These are phyloP conservation scores for Clarkia xantiana DNA, from an alignment of 345 rosid genomes.

Conservation along the genomic window DNA sequence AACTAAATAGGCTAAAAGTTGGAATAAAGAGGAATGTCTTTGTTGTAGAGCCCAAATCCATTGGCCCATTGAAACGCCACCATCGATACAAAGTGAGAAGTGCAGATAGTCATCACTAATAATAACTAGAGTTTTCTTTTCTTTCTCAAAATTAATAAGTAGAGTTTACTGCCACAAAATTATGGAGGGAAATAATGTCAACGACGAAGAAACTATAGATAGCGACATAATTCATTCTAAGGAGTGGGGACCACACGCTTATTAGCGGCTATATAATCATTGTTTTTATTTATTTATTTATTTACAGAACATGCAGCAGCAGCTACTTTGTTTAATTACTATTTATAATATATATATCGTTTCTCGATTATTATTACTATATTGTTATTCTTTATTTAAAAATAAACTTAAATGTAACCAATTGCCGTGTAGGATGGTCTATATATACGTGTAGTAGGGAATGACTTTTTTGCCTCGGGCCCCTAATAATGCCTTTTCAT, in stretches of 20 bases:
- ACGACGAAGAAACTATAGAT: slow-evolving; percentile 3
- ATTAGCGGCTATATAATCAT: slow-evolving; percentile 1
- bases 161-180: slow-evolving; percentile 1
- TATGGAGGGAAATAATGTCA: slow-evolving; percentile 2
- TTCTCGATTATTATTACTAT: neutral
- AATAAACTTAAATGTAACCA: neutral
- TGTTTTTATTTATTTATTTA: neutral
- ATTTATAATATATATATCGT: neutral
- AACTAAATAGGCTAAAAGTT: too few relatives aligned
- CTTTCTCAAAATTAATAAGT: too few relatives aligned
- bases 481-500: slow-evolving; percentile 2
- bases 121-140: too few relatives aligned
- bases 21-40: too few relatives aligned
- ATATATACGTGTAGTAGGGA: neutral
- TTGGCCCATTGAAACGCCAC: too few relatives aligned
- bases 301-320: slow-evolving; percentile 1
- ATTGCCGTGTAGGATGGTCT: slow-evolving; percentile 3
- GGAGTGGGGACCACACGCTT: neutral
- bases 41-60: too few relatives aligned
- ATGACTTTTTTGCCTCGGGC: slow-evolving; percentile 8
- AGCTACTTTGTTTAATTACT: too few relatives aligned
- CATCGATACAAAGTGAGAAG: too few relatives aligned
- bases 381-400: neutral
- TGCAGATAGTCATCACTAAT: too few relatives aligned
- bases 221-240: neutral